A percentile compares a stretch with the other conserved stretches of the same genome.
Conservation (phyloP, 2,329 filamentous ascomycete species). For the Aspergillus sp. region DNA sequence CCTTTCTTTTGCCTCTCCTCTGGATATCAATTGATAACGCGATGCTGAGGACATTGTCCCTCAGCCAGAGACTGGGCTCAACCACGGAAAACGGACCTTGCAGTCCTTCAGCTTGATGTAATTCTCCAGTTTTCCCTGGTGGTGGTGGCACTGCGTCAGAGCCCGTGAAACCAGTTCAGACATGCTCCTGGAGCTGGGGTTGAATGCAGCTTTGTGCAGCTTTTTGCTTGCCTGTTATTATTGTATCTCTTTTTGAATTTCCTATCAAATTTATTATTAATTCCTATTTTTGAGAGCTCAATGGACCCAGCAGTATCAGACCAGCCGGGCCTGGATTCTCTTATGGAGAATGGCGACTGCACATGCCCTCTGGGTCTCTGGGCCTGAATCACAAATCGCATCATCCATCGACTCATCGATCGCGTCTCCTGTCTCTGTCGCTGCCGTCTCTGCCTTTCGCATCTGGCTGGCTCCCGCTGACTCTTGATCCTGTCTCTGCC, state of each 20-base stretch:
- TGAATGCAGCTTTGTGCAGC: neutral
- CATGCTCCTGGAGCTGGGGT: constrained; percentile 7
- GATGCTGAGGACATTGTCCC: neutral
- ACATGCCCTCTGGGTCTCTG: neutral
- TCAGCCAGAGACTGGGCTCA: neutral
- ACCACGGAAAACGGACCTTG: neutral
- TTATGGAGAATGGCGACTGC: neutral
- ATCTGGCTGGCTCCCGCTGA: neutral
- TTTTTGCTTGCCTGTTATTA: neutral
- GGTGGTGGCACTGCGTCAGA: constrained; percentile 30
- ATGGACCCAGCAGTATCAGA: neutral
- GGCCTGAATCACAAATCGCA: neutral
- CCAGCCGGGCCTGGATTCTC: neutral
- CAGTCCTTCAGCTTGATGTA: neutral
- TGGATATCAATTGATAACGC: neutral
- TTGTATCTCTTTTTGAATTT: neutral
- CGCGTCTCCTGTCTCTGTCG: neutral
- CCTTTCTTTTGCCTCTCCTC: neutral
- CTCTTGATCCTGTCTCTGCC: constrained; percentile 16
- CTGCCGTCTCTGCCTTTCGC: neutral
- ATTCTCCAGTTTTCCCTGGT: constrained; percentile 17
- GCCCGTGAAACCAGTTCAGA: constrained; percentile 29
- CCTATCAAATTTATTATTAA: neutral
- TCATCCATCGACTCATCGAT: neutral
- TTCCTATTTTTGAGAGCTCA: neutral